phyloP scores from a whole-genome alignment of 495 filamentous ascomycete species.

The Alectoria sarmentosa region DNA sequence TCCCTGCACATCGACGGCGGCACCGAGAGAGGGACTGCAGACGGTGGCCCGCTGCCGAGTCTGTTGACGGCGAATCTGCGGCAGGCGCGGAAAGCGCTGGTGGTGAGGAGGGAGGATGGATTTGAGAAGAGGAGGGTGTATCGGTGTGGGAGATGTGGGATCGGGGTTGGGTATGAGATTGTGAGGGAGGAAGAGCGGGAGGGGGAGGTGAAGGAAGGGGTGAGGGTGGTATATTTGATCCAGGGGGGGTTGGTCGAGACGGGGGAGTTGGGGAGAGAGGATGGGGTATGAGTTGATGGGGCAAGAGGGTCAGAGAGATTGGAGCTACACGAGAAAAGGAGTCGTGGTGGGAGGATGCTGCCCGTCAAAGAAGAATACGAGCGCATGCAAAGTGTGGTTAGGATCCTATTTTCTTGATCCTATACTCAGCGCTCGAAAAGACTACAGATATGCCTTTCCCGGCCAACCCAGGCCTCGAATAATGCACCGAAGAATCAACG shows the following conservation, averaged over 20 bases:
- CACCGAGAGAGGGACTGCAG: not conserved
- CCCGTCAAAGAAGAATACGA: too few species aligned
- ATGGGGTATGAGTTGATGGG: slow-evolving; percentile 15
- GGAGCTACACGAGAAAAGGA: too few species aligned
- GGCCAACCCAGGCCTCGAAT: slow-evolving; percentile 4
- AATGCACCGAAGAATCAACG: slow-evolving; percentile 18
- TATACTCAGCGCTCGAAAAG: not conserved
- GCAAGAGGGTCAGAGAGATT: slow-evolving; percentile 27
- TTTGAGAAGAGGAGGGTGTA: slow-evolving; percentile 62
- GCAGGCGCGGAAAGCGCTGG: slow-evolving; percentile 40
- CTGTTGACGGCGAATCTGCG: slow-evolving; percentile 23
- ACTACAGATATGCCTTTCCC: not conserved
- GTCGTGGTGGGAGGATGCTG: too few species aligned
- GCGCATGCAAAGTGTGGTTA: not conserved
- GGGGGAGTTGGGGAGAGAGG: slow-evolving; percentile 31
- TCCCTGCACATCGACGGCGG: slow-evolving; percentile 12
- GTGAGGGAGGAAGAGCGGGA: slow-evolving; percentile 24
- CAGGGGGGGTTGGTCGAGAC: slow-evolving; percentile 49
- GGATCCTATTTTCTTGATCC: not conserved
- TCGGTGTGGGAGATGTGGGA: slow-evolving; percentile 56
- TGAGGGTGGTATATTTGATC: slow-evolving; percentile 53
- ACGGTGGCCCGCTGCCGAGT: slow-evolving; percentile 7
- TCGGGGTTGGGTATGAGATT: slow-evolving; percentile 55
- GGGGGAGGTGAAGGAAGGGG: slow-evolving; percentile 14
- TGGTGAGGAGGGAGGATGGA: slow-evolving; percentile 58